These are phyloP conservation scores for Monoraphidium neglectum DNA, from an alignment of 139 green algal species.

Conservation along the genomic window DNA sequence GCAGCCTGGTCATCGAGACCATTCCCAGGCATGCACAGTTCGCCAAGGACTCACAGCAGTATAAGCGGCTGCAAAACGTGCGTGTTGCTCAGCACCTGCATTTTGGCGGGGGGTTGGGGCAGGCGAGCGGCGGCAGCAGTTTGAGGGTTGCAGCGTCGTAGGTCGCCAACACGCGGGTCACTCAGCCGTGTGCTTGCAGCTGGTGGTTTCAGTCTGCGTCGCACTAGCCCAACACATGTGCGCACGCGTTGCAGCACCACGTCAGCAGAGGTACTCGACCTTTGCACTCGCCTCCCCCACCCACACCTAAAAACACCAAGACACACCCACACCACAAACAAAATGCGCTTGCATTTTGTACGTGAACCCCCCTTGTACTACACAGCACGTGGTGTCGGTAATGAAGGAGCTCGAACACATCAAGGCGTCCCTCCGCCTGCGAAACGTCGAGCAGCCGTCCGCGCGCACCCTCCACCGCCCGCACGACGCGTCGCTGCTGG, in stretches of 20 bases:
- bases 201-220: background rate
- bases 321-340: no score
- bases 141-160: background rate
- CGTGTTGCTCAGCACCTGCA: background rate
- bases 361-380: no score
- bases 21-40: slow-evolving; percentile 72
- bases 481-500: slow-evolving; percentile 46
- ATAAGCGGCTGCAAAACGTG: background rate
- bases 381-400: no score
- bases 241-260: background rate
- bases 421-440: slow-evolving; percentile 46
- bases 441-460: slow-evolving; percentile 24
- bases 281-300: background rate
- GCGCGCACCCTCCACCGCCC: slow-evolving; percentile 44
- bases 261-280: background rate
- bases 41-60: slow-evolving; percentile 36
- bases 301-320: background rate
- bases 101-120: background rate
- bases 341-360: slow-evolving; percentile 14
- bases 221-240: background rate
- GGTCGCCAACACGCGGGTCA: no score
- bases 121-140: no score
- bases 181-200: slow-evolving; percentile 1
- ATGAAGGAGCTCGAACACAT: slow-evolving; percentile 70
- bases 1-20: slow-evolving; percentile 80